Evolutionary conservation across 805 yeast genomes (phyloP).

Genomic region (Suhomyces vadensis): DNA sequence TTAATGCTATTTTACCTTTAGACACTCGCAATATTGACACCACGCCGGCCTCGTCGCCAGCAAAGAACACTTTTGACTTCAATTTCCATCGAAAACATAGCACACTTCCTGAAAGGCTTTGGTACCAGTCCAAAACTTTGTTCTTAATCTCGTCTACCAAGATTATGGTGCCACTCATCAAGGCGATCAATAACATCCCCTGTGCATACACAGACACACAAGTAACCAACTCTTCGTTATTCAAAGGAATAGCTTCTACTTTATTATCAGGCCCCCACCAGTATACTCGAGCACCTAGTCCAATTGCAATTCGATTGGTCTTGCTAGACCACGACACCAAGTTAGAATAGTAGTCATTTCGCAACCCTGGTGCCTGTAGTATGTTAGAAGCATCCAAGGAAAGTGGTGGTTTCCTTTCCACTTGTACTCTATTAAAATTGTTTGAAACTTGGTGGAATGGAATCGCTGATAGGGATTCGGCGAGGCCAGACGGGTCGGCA

Average conservation of each 20-base stretch:
- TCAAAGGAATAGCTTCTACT: slow-evolving; percentile 47
- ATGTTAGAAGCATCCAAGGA: slow-evolving; percentile 12
- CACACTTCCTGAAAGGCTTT: slow-evolving; percentile 40
- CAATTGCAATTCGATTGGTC: slow-evolving; percentile 60
- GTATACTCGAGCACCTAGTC: slow-evolving; percentile 57
- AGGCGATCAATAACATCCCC: slow-evolving; percentile 54
- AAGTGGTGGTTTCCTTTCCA: slow-evolving; percentile 4
- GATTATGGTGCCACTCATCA: slow-evolving; percentile 55
- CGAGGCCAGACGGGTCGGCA: slow-evolving; percentile 14
- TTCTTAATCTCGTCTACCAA: slow-evolving; percentile 42
- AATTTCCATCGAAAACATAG: slow-evolving; percentile 60
- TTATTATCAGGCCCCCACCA: slow-evolving; percentile 56
- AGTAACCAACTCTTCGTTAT: slow-evolving; percentile 49
- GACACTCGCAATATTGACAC: slow-evolving; percentile 45
- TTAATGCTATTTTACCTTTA: slow-evolving; percentile 10
- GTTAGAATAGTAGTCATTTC: slow-evolving; percentile 78
- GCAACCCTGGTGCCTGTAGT: slow-evolving; percentile 61
- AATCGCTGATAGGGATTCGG: slow-evolving; percentile 17
- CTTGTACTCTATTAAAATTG: slow-evolving; percentile 9
- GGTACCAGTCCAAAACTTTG: slow-evolving; percentile 14
- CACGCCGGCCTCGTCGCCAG: slow-evolving; percentile 68
- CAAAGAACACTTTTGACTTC: slow-evolving; percentile 37
- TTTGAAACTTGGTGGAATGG: slow-evolving; percentile 13
- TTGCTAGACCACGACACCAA: slow-evolving; percentile 68
- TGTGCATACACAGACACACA: slow-evolving; percentile 57